phyloP scores from a whole-genome alignment of 1,284 basidiomycete genomes.

The Trametes sp. region DNA sequence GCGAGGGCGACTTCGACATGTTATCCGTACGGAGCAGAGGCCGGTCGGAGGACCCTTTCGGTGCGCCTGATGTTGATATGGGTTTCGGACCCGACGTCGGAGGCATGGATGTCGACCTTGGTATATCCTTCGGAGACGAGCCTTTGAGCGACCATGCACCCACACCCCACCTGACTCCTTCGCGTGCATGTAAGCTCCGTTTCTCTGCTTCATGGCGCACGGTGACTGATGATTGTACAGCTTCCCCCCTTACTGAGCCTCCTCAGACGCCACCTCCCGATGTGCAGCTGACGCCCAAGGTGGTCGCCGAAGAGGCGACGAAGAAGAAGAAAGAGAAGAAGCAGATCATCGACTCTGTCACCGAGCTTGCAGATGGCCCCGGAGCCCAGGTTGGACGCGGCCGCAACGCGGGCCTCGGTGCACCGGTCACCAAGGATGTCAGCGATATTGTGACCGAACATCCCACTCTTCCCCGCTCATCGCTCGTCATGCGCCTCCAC shows the following conservation, averaged over 20 bases:
- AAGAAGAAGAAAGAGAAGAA: constrained; percentile 71
- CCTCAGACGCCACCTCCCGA: constrained; percentile 74
- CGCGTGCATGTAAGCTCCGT: constrained; percentile 68
- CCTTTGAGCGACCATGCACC: constrained; percentile 41
- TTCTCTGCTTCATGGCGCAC: neutral
- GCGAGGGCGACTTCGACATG: constrained; percentile 62
- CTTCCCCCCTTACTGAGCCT: constrained; percentile 75
- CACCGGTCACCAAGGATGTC: constrained; percentile 69
- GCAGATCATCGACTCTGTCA: constrained; percentile 84
- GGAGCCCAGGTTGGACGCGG: constrained; percentile 62
- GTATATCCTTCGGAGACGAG: constrained; percentile 72
- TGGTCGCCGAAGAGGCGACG: constrained; percentile 46
- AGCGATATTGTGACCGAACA: constrained; percentile 81
- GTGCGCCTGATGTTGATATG: constrained; percentile 59
- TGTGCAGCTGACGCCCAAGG: constrained; percentile 56
- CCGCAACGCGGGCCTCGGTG: constrained; percentile 61
- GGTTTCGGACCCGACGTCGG: constrained; percentile 59
- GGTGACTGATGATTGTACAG: constrained; percentile 45
- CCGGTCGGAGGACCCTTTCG: constrained; percentile 70
- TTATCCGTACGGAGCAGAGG: constrained; percentile 69
- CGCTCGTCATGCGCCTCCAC: constrained; percentile 81
- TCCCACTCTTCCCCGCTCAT: constrained; percentile 84
- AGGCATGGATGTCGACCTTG: constrained; percentile 72
- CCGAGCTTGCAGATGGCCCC: constrained; percentile 81
- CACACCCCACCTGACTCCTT: constrained; percentile 63